A percentile compares a stretch with the other conserved stretches of the same genome.
Evolutionary conservation across 2,329 filamentous ascomycete species (phyloP).

Genomic region (Alternaria brassicicola): DNA sequence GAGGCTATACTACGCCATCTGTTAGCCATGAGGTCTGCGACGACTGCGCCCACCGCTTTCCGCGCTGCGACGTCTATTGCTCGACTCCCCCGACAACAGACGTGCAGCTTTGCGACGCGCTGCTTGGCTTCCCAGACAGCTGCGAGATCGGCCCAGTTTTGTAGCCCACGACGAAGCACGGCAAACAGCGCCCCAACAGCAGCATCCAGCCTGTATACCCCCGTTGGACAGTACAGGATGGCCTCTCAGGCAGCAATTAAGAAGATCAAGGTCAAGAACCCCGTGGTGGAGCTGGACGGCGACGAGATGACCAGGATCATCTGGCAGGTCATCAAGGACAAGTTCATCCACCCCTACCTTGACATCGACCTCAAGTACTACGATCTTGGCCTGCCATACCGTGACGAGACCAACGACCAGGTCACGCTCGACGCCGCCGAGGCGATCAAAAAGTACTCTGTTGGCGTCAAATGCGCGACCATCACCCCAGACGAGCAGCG

Average conservation of each 20-base stretch:
- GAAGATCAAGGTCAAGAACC: constrained; percentile 99
- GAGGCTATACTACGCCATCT: constrained; percentile 34
- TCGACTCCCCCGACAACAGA: constrained; percentile 28
- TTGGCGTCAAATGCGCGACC: constrained; percentile 98
- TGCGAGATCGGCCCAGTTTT: constrained; percentile 33
- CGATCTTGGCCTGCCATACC: constrained; percentile 89
- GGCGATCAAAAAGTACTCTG: constrained; percentile 98
- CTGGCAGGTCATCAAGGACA: constrained; percentile 99
- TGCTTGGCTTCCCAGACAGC: constrained; percentile 32
- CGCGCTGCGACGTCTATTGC: constrained; percentile 32
- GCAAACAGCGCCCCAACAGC: constrained; percentile 13
- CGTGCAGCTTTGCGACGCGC: constrained; percentile 39
- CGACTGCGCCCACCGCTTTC: constrained; percentile 34
- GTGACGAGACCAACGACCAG: constrained; percentile 94
- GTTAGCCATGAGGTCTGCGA: constrained; percentile 39
- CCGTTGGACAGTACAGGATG: constrained; percentile 39
- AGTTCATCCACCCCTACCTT: constrained; percentile 95
- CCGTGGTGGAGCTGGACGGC: constrained; percentile 95
- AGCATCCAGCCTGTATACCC: constrained; percentile 11
- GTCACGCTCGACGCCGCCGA: constrained; percentile 94
- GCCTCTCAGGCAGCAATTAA: constrained; percentile 72
- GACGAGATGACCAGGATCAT: constrained; percentile 98
- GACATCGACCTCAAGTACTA: constrained; percentile 99
- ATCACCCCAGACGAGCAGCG: constrained; percentile 97
- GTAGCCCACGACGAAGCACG: constrained; percentile 23